Conservation (phyloP, 108 stramenopile genomes). For the Discostella pseudostelligera region DNA sequence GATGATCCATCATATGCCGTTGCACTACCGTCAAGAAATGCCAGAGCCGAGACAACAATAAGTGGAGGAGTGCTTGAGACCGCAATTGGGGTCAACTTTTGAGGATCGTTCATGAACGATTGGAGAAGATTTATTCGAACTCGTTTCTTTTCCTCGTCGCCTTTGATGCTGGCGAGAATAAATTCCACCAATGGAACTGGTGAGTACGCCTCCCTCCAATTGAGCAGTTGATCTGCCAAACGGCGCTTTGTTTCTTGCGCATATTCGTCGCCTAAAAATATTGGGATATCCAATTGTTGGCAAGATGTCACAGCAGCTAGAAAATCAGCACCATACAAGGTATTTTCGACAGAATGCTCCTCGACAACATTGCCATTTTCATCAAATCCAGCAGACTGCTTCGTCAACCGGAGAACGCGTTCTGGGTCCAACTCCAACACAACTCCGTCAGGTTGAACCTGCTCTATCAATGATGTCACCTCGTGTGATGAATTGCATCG, state of each 20-base stretch:
- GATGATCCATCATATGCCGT: slow-evolving; percentile 13
- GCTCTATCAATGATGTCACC: slow-evolving; percentile 44
- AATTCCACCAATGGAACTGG: slow-evolving; percentile 29
- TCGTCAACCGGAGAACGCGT: slow-evolving; percentile 51
- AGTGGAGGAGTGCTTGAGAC: slow-evolving; percentile 38
- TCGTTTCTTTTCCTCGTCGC: slow-evolving; percentile 2
- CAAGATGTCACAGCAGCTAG: slow-evolving; percentile 48
- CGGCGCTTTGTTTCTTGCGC: slow-evolving; percentile 44
- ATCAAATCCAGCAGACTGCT: slow-evolving; percentile 40
- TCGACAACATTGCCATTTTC: not conserved
- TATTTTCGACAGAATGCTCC: slow-evolving; percentile 2
- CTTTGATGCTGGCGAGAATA: slow-evolving; percentile 12
- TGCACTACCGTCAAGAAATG: slow-evolving; percentile 20
- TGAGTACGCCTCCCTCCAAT: slow-evolving; percentile 40
- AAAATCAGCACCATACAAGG: slow-evolving; percentile 57
- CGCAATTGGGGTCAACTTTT: slow-evolving; percentile 45
- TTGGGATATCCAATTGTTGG: slow-evolving; percentile 48
- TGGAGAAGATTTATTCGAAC: slow-evolving; percentile 32
- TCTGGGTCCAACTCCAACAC: slow-evolving; percentile 61
- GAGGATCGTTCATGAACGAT: slow-evolving; percentile 49
- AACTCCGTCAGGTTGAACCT: slow-evolving; percentile 52
- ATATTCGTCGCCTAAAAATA: slow-evolving; percentile 62
- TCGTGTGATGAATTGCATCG: slow-evolving; percentile 51
- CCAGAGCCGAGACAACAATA: slow-evolving; percentile 24
- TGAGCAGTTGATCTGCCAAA: slow-evolving; percentile 24